These are phyloP conservation scores for Angomonas ambiguus DNA, from an alignment of 208 protist genomes.

Conservation along the genomic window DNA sequence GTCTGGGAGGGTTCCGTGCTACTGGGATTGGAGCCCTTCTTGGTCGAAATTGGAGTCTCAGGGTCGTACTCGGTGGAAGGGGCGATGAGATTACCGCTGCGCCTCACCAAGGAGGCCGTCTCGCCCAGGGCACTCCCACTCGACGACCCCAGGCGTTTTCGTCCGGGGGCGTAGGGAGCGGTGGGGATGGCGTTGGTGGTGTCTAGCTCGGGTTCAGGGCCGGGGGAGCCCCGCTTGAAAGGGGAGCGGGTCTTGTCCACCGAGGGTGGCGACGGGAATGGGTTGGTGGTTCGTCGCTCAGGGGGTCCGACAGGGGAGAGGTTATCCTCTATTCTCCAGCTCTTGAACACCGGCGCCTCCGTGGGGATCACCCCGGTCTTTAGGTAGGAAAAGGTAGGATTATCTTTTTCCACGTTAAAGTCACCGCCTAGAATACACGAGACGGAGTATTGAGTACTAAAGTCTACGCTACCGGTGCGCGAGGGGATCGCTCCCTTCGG, in stretches of 20 bases:
- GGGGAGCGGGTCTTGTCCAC: neutral
- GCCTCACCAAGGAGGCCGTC: neutral
- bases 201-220: neutral
- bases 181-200: neutral
- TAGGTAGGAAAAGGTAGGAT: conserved; percentile 46
- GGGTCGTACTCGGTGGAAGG: neutral
- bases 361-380: conserved; percentile 27
- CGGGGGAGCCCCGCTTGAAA: neutral
- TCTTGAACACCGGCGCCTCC: conserved; percentile 33
- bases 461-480: neutral
- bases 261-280: neutral
- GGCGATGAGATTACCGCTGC: no score
- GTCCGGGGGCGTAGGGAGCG: neutral
- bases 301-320: neutral
- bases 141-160: neutral
- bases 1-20: neutral
- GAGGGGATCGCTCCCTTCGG: neutral
- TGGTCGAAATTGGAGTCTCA: neutral
- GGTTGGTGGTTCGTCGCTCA: neutral
- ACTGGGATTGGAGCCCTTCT: neutral
- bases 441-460: conserved; percentile 15
- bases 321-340: conserved; percentile 23
- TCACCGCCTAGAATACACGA: conserved; percentile 70
- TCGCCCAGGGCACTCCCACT: neutral
- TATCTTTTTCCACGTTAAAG: conserved; percentile 72